These are phyloP conservation scores for Podaxis sp. DNA, from an alignment of 768 basidiomycete genomes.

Conservation along the genomic window DNA sequence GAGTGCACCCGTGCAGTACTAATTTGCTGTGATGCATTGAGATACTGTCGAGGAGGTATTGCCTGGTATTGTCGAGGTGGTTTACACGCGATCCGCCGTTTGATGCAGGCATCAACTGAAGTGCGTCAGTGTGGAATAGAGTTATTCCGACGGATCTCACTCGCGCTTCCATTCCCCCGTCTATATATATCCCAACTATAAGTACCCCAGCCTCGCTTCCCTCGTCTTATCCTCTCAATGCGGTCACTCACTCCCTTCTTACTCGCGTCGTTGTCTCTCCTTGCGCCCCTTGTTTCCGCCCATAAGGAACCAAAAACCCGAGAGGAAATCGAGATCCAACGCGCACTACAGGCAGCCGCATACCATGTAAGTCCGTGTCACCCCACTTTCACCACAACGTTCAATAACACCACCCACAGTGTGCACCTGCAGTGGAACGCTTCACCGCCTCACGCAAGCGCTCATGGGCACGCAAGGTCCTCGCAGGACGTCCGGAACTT, in stretches of 20 bases:
- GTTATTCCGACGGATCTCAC: constrained; percentile 7
- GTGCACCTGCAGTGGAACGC: constrained; percentile 49
- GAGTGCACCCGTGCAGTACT: too few relatives aligned
- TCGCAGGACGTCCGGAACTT: constrained; percentile 35
- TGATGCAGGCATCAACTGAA: neutral
- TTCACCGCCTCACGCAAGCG: constrained; percentile 50
- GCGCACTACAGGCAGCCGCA: constrained; percentile 49
- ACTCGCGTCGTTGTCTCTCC: constrained; percentile 17
- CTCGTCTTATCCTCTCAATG: constrained; percentile 4
- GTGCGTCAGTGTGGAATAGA: neutral
- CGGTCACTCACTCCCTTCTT: constrained; percentile 15
- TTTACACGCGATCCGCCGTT: neutral
- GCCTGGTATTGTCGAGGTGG: neutral
- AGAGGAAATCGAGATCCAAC: constrained; percentile 45
- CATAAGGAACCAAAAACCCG: constrained; percentile 45
- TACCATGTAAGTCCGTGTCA: constrained; percentile 39
- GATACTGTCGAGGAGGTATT: neutral
- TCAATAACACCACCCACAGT: constrained; percentile 28
- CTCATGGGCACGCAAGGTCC: constrained; percentile 43
- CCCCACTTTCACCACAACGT: neutral
- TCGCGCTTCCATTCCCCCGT: neutral
- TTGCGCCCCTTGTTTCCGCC: constrained; percentile 26
- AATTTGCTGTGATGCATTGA: too few relatives aligned
- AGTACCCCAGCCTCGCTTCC: neutral
- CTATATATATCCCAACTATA: neutral